Base-by-base conservation (phyloP, 805 yeast genomes). In the Candida odintsovae region DNA sequence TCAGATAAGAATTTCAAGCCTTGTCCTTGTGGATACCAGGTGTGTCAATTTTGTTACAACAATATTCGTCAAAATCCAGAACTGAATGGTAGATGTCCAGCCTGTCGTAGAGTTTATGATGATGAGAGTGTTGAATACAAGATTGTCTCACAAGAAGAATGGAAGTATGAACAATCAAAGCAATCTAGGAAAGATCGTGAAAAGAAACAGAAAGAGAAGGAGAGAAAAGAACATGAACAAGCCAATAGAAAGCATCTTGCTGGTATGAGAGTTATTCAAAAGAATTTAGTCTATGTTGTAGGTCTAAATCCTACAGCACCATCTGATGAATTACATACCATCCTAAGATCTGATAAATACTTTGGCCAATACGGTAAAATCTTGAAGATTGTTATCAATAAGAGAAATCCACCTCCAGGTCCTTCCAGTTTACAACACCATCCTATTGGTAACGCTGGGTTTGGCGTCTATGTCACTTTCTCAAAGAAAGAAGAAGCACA, bases 21-120 rank as follows among this genome's bases (percentile, higher is more conserved):
- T n/a, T 94, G 99, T 72, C 98, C 98, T 1, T 94, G 99, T 71
- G 99, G 99, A 18, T 94, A 94, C 62, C 97, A 95, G 65, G 87
- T 94, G 48, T 94, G 99, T 66, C 98, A 92, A 73, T 94, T 94
- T 64, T 94, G 99, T 67, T 94, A 92, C 74, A 94, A 94, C 70
- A 92, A 90, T 65, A 94, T 94, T 59, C 78, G 97, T 53, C 94
- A 89, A 54, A 92, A 92, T 57, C 97, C 97, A 2, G 97, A 94
- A 64, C 71, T 92, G 52, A 90, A 90, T 63, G 98, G 97, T 3
- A 80, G 89, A 55, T 94, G 99, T 69, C 99, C 99, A 2, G 98
- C 96, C 2, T 94, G 99, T 67, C 86, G 99, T 62, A 75, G 99
- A 50, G 77, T 83, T 20, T 94, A 94, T 64, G 96, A 90, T 54